Evolutionary conservation across 192 early-diverging fungal species (phyloP).

Genomic region (Neocallimastix lanati): DNA sequence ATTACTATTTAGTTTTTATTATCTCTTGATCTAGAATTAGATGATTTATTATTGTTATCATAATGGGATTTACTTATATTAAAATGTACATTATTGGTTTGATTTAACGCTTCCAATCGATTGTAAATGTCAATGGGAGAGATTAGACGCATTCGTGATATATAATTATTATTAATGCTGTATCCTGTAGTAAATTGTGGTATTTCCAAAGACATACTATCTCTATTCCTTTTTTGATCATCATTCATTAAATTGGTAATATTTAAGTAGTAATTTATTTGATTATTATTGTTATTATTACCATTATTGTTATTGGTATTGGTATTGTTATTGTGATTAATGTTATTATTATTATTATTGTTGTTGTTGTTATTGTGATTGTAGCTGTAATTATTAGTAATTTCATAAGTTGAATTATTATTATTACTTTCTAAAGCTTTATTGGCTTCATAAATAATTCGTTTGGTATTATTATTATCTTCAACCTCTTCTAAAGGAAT

Average conservation of each 20-base stretch:
- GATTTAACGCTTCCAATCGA: not conserved
- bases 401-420: too few species aligned
- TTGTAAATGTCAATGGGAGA: not conserved
- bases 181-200: not conserved
- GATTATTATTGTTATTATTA: not conserved
- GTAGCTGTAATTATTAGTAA: too few species aligned
- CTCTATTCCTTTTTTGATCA: not conserved
- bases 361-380: too few species aligned
- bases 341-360: not conserved
- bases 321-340: not conserved
- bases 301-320: too few species aligned
- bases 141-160: not conserved
- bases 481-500: not conserved
- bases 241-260: not conserved
- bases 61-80: too few species aligned
- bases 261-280: not conserved
- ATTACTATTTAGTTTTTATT: too few species aligned
- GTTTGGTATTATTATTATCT: not conserved
- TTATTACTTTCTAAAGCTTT: not conserved
- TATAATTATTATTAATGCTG: not conserved
- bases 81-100: not conserved
- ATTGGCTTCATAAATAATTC: not conserved
- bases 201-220: not conserved
- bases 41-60: too few species aligned
- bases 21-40: too few species aligned